Evolutionary conservation across 768 basidiomycete genomes (phyloP).

Genomic region (Lentinula aciculospora): DNA sequence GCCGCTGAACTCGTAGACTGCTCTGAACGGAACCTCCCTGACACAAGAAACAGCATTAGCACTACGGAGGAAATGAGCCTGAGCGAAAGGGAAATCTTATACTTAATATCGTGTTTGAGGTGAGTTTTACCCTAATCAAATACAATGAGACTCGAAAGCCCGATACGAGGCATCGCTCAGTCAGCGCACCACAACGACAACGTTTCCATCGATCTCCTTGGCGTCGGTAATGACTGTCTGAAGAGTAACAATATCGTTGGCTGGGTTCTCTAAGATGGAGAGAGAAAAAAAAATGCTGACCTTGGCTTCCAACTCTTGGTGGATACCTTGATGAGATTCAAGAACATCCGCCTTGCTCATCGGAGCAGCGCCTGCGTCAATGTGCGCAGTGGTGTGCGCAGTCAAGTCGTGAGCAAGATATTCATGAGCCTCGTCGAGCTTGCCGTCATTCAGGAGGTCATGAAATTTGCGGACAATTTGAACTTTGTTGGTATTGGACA

Average conservation of each 20-base stretch:
- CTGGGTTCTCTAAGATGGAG: too few relatives aligned
- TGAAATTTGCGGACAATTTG: neutral
- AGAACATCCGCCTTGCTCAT: neutral
- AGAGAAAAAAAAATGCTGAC: neutral
- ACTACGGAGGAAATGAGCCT: too few relatives aligned
- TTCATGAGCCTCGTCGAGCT: neutral
- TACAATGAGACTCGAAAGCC: neutral
- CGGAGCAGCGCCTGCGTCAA: neutral
- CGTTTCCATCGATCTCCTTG: slow-evolving; percentile 1
- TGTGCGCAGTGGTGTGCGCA: neutral
- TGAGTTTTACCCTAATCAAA: neutral
- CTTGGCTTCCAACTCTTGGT: neutral
- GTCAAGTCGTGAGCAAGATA: neutral
- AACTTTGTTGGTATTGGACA: neutral
- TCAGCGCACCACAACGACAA: neutral
- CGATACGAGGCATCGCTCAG: neutral
- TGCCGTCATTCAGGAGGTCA: slow-evolving; percentile 1
- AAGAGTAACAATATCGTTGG: too few relatives aligned
- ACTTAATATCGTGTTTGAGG: neutral
- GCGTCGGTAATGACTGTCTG: slow-evolving; percentile 5
- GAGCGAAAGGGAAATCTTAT: neutral
- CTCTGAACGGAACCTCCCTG: slow-evolving; percentile 4
- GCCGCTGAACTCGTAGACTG: neutral
- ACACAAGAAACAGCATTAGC: neutral
- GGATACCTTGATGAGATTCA: neutral